Conservation (phyloP, 495 filamentous ascomycete genomes). For the Penicillium roqueforti region DNA sequence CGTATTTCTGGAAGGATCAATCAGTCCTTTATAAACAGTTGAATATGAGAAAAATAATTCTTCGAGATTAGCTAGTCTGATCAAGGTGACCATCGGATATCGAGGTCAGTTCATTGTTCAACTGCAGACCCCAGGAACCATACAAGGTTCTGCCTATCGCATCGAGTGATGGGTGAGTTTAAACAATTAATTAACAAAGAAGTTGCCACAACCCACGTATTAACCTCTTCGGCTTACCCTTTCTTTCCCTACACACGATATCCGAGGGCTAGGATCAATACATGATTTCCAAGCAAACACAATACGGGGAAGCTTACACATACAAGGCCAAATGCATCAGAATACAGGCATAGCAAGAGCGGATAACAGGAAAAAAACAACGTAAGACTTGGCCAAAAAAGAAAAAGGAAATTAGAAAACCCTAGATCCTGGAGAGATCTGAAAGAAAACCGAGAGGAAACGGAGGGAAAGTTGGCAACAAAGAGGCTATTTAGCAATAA, state of each 20-base stretch:
- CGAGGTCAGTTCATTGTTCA: constrained; percentile 1
- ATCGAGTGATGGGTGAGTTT: no score
- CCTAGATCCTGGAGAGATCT: not conserved
- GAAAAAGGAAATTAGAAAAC: not conserved
- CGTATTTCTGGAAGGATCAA: not conserved
- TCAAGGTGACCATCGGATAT: not conserved
- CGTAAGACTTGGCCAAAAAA: not conserved
- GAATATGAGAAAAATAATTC: not conserved
- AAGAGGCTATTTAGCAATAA: not conserved
- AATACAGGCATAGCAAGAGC: not conserved
- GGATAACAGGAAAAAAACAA: not conserved
- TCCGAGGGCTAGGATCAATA: not conserved
- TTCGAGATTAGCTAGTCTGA: not conserved
- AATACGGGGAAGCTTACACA: no score
- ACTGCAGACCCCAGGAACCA: not conserved
- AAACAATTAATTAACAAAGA: constrained; percentile 2
- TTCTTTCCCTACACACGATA: not conserved
- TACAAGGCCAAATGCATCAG: not conserved
- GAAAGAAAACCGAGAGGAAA: not conserved
- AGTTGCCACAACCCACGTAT: not conserved
- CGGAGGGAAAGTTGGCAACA: not conserved
- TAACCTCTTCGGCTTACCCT: not conserved
- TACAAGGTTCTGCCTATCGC: not conserved
- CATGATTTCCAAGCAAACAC: not conserved
- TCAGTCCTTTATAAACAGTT: not conserved